Evolutionary conservation across 257 asterid species (phyloP).

Genomic region (Solanum chmielewskii): DNA sequence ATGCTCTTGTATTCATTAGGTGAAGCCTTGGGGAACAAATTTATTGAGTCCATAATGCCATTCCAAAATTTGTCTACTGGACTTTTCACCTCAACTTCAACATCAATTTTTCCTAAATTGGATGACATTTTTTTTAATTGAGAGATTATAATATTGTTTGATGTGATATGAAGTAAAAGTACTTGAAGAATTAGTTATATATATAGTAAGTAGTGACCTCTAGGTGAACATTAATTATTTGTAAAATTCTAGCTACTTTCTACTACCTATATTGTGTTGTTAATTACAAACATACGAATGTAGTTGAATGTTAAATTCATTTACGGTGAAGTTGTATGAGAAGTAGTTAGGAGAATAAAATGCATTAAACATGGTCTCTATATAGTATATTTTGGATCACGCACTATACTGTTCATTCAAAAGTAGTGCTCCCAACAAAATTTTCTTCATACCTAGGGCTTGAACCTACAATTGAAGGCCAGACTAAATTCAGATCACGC

Average conservation of each 20-base stretch:
- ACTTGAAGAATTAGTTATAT: background rate
- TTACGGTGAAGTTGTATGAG: background rate
- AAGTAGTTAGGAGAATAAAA: background rate
- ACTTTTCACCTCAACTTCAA: constrained; percentile 49
- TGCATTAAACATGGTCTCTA: background rate
- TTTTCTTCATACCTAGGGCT: too few species aligned
- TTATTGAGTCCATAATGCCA: constrained; percentile 38
- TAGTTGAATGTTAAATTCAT: background rate
- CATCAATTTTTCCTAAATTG: constrained; percentile 31
- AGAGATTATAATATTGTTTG: background rate
- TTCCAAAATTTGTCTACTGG: constrained; percentile 50
- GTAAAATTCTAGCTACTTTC: constrained; percentile 2
- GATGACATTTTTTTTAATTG: constrained; percentile 32
- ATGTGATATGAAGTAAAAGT: background rate
- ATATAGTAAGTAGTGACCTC: background rate
- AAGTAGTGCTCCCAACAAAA: too few species aligned
- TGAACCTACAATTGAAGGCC: too few species aligned
- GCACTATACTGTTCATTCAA: too few species aligned
- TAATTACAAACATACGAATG: background rate
- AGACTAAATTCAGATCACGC: too few species aligned
- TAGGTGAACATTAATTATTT: background rate
- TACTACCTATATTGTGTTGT: constrained; percentile 1
- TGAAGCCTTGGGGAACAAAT: constrained; percentile 63
- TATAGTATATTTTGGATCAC: background rate
- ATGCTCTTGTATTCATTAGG: constrained; percentile 53